Percentiles rank a stretch among this genome's conserved stretches.
phyloP scores from a whole-genome alignment of 768 basidiomycete genomes.

The Boletus tomentosulus region DNA sequence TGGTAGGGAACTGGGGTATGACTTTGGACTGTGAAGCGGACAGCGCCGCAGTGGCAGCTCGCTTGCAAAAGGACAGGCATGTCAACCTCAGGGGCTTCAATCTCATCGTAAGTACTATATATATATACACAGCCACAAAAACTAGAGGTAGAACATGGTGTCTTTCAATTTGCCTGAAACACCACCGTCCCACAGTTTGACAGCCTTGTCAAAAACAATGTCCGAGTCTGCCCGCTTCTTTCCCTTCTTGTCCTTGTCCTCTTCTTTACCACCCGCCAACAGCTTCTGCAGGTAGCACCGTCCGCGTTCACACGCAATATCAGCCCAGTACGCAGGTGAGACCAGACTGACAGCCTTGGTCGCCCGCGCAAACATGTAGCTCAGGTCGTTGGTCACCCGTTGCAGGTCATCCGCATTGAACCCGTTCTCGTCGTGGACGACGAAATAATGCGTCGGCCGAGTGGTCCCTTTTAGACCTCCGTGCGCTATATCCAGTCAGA shows the following conservation, averaged over 20 bases:
- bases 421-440: slow-evolving; percentile 50
- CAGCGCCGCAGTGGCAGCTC: slow-evolving; percentile 36
- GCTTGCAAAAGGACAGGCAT: slow-evolving; percentile 55
- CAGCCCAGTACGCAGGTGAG: slow-evolving; percentile 39
- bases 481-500: slow-evolving; percentile 28
- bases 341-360: slow-evolving; percentile 43
- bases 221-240: slow-evolving; percentile 37
- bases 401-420: slow-evolving; percentile 49
- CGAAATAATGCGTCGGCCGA: slow-evolving; percentile 52
- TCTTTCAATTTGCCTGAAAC: slow-evolving; percentile 52
- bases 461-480: slow-evolving; percentile 42
- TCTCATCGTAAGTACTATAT: too few relatives aligned
- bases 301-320: slow-evolving; percentile 50
- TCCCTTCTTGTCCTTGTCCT: slow-evolving; percentile 21
- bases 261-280: slow-evolving; percentile 31
- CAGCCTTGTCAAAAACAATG: slow-evolving; percentile 48
- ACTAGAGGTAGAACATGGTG: slow-evolving; percentile 68
- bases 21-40: slow-evolving; percentile 33
- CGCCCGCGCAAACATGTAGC: slow-evolving; percentile 56
- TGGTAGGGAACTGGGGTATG: slow-evolving; percentile 65
- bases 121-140: not conserved
- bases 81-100: too few relatives aligned
- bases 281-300: slow-evolving; percentile 47
- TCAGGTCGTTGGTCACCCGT: slow-evolving; percentile 45
- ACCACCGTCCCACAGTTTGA: slow-evolving; percentile 51